A percentile compares a stretch with the other conserved stretches of the same genome.
Conservation (phyloP, 2,329 filamentous ascomycete species). For the Rasamsonia emersonii region DNA sequence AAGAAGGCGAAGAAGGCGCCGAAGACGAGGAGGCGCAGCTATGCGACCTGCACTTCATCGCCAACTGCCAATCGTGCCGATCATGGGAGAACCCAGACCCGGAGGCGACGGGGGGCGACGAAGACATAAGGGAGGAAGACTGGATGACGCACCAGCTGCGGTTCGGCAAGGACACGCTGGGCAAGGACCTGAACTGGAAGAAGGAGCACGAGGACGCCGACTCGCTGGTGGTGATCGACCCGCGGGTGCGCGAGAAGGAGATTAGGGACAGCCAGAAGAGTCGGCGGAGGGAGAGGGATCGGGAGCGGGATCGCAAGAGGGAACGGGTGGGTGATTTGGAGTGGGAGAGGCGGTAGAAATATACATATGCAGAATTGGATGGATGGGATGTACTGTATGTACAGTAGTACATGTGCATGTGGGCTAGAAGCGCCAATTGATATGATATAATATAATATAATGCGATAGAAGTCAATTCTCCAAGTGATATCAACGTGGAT, state of each 20-base stretch:
- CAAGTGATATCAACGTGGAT: no score
- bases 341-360: conserved; percentile 24
- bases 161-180: conserved; percentile 81
- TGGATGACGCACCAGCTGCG: conserved; percentile 84
- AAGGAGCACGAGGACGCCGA: conserved; percentile 71
- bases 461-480: no score
- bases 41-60: conserved; percentile 93
- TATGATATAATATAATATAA: no score
- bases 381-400: no score
- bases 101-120: conserved; percentile 44
- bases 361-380: no score
- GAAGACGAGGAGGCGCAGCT: conserved; percentile 60
- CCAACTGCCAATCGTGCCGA: conserved; percentile 84
- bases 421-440: no score
- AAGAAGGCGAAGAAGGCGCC: conserved; percentile 11
- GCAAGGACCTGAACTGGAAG: conserved; percentile 84
- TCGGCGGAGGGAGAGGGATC: conserved; percentile 41
- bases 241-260: conserved; percentile 68
- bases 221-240: conserved; percentile 81
- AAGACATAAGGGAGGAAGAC: conserved; percentile 44
- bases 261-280: conserved; percentile 58
- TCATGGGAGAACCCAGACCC: conserved; percentile 59
- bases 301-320: conserved; percentile 28
- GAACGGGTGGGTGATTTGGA: conserved; percentile 26
- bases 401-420: no score